These are phyloP conservation scores for Piloderma croceum DNA, from an alignment of 768 basidiomycete species.

Conservation along the genomic window DNA sequence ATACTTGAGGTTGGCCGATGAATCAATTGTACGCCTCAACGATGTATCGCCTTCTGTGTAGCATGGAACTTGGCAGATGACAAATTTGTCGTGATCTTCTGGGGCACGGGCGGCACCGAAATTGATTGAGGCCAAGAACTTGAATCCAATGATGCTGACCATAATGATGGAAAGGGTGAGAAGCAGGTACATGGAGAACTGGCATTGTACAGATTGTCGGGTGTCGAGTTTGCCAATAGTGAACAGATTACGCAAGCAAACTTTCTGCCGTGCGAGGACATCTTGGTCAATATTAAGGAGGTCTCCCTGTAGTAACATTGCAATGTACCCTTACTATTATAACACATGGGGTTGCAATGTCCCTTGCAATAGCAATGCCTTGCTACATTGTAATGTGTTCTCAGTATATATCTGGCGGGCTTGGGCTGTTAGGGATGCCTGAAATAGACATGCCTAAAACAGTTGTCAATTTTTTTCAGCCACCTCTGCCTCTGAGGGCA, in stretches of 20 bases:
- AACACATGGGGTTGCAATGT: no score
- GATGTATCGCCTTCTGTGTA: conserved; percentile 94
- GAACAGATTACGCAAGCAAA: conserved; percentile 92
- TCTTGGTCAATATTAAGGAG: conserved; percentile 54
- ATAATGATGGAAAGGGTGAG: conserved; percentile 86
- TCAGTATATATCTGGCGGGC: no score
- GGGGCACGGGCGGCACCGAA: conserved; percentile 76
- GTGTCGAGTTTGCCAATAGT: conserved; percentile 88
- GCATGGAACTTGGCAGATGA: conserved; percentile 97
- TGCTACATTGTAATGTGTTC: no score
- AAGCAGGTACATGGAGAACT: conserved; percentile 87
- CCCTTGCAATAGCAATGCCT: no score
- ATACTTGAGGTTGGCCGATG: conserved; percentile 88
- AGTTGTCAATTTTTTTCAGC: no score
- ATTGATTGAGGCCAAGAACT: conserved; percentile 87
- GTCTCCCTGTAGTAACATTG: no score
- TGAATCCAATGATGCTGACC: conserved; percentile 94
- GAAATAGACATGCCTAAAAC: no score
- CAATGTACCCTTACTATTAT: no score
- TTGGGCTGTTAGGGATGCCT: no score
- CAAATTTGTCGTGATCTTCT: conserved; percentile 94
- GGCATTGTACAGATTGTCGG: conserved; percentile 85
- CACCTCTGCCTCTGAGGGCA: no score
- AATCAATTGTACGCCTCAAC: conserved; percentile 85
- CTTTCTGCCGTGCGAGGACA: conserved; percentile 66